A percentile compares a stretch with the other conserved stretches of the same genome.
phyloP scores from a whole-genome alignment of 331 rosid genomes.

The Dryas integrifolia region DNA sequence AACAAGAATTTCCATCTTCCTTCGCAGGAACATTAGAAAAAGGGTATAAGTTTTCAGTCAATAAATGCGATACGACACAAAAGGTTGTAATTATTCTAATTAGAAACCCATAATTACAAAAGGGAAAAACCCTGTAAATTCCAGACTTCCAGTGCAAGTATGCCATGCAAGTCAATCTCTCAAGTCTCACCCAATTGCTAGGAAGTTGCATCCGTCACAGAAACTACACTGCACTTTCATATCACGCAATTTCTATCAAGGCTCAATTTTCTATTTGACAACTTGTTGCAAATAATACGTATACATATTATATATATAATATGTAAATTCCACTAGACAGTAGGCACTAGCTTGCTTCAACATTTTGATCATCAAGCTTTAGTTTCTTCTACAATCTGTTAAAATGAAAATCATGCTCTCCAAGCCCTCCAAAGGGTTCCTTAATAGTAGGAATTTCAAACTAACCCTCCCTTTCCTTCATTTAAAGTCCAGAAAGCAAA shows the following conservation, averaged over 20 bases:
- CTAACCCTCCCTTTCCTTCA: constrained; percentile 26
- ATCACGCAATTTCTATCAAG: neutral
- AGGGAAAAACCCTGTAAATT: neutral
- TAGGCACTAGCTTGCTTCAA: neutral
- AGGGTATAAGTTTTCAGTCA: neutral
- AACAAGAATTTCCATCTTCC: neutral
- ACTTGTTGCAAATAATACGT: no score
- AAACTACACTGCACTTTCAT: neutral
- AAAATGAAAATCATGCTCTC: constrained; percentile 16
- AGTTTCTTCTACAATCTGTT: neutral
- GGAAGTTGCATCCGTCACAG: neutral
- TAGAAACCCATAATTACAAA: neutral
- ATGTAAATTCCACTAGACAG: neutral
- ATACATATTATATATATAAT: neutral
- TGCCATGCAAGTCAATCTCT: neutral
- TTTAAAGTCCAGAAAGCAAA: constrained; percentile 21
- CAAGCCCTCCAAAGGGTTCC: constrained; percentile 34
- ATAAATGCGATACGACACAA: no score
- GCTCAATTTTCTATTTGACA: neutral
- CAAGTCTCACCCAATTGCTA: neutral
- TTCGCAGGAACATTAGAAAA: neutral
- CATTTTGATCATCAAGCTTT: neutral
- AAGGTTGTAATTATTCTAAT: neutral
- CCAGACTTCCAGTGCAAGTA: neutral
- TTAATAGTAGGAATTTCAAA: constrained; percentile 14